Percentiles rank a stretch among this genome's conserved stretches.
Evolutionary conservation across 768 basidiomycete genomes (phyloP).

Genomic region (Megacollybia marginata): DNA sequence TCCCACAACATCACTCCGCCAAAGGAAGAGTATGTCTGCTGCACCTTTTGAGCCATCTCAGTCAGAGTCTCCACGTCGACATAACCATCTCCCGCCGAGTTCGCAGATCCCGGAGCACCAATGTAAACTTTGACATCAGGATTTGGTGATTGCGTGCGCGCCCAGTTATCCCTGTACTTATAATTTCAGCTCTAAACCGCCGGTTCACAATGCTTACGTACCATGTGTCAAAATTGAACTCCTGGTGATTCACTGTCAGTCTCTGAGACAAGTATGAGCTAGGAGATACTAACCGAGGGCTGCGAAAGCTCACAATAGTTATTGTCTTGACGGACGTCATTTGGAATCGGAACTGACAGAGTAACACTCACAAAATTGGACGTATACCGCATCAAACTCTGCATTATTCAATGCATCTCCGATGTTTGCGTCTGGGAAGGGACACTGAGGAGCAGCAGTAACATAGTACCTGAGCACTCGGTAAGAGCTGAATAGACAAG

Average conservation of each 20-base stretch:
- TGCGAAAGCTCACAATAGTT: no score
- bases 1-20: slow-evolving; percentile 59
- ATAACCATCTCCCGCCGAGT: slow-evolving; percentile 53
- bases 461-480: slow-evolving; percentile 45
- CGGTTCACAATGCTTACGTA: no score
- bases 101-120: slow-evolving; percentile 51
- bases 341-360: no score
- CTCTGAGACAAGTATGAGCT: no score
- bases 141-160: slow-evolving; percentile 49
- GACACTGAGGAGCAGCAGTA: slow-evolving; percentile 49
- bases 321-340: no score
- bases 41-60: slow-evolving; percentile 40
- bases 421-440: slow-evolving; percentile 60
- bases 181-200: no score
- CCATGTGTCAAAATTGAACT: no score
- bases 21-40: slow-evolving; percentile 53
- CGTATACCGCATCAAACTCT: slow-evolving; percentile 66
- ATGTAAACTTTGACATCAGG: slow-evolving; percentile 58
- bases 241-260: no score
- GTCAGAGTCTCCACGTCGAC: slow-evolving; percentile 38
- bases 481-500: not conserved
- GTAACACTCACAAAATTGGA: not conserved
- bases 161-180: slow-evolving; percentile 53
- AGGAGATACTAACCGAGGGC: no score
- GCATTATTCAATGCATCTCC: slow-evolving; percentile 53